These are phyloP conservation scores for Salvia hispanica DNA, from an alignment of 257 asterid species.

Conservation along the genomic window DNA sequence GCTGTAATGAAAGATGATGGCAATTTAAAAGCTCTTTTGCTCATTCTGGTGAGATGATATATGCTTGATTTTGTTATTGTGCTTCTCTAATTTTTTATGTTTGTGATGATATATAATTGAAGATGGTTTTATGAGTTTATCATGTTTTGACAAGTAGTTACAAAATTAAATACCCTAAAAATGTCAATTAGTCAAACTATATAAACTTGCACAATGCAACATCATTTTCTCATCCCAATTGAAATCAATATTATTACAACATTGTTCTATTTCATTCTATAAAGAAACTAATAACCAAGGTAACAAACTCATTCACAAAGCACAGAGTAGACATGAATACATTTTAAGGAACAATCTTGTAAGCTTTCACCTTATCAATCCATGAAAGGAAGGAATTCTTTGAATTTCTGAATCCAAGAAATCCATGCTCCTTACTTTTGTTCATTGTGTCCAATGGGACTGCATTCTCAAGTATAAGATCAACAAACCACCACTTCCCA, in stretches of 20 bases:
- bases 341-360: conserved; percentile 69
- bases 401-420: conserved; percentile 85
- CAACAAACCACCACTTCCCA: conserved; percentile 83
- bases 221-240: not conserved
- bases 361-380: conserved; percentile 82
- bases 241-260: not conserved
- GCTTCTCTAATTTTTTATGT: not conserved
- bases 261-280: not conserved
- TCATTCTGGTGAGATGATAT: not conserved
- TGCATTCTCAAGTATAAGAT: conserved; percentile 35
- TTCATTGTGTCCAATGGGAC: conserved; percentile 69
- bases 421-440: conserved; percentile 97
- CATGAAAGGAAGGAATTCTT: conserved; percentile 72
- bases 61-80: not conserved
- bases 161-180: too few species aligned
- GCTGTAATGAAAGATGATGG: not conserved
- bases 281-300: not conserved
- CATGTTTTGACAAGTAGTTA: too few species aligned
- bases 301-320: conserved; percentile 6
- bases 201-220: not conserved
- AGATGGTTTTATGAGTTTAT: too few species aligned
- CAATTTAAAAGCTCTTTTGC: not conserved
- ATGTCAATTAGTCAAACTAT: not conserved
- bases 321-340: not conserved
- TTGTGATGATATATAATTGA: not conserved